phyloP scores from a whole-genome alignment of 2,329 filamentous ascomycete genomes.

The Scytalidium lignicola region DNA sequence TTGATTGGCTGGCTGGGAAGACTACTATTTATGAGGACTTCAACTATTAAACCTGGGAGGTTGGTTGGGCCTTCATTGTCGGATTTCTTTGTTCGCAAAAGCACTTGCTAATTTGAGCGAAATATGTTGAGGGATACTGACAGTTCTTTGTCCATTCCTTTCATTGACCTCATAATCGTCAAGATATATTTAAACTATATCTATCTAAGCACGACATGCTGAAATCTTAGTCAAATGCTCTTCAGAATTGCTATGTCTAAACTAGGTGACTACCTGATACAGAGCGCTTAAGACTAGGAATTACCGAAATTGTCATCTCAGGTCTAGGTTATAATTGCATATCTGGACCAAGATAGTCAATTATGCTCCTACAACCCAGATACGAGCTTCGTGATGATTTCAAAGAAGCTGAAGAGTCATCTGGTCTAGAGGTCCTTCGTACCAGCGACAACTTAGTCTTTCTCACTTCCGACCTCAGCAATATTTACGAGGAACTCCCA shows the following conservation, averaged over 20 bases:
- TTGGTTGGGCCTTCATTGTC: background rate
- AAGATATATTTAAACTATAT: too few species aligned
- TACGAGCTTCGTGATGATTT: background rate
- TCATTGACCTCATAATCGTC: too few species aligned
- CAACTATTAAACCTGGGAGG: slow-evolving; percentile 22
- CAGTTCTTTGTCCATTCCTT: too few species aligned
- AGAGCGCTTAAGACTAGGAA: too few species aligned
- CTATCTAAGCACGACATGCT: too few species aligned
- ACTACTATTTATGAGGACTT: slow-evolving; percentile 47
- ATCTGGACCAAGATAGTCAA: background rate
- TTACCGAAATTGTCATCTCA: too few species aligned
- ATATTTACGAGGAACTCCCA: background rate
- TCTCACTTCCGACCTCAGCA: slow-evolving; percentile 16
- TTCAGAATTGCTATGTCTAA: too few species aligned
- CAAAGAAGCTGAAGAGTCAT: slow-evolving; percentile 10
- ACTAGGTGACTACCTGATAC: too few species aligned
- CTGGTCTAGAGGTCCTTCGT: slow-evolving; percentile 17
- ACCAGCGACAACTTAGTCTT: slow-evolving; percentile 17
- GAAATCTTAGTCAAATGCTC: too few species aligned
- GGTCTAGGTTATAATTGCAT: background rate
- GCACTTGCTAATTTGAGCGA: background rate
- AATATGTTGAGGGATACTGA: background rate
- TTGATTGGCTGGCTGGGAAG: slow-evolving; percentile 42
- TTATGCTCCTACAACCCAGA: background rate
- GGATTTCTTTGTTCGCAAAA: background rate